Evolutionary conservation across 257 asterid genomes (phyloP), one percentile per base, ranked within the genome.

Genomic region (Solanum corneliomulleri): DNA sequence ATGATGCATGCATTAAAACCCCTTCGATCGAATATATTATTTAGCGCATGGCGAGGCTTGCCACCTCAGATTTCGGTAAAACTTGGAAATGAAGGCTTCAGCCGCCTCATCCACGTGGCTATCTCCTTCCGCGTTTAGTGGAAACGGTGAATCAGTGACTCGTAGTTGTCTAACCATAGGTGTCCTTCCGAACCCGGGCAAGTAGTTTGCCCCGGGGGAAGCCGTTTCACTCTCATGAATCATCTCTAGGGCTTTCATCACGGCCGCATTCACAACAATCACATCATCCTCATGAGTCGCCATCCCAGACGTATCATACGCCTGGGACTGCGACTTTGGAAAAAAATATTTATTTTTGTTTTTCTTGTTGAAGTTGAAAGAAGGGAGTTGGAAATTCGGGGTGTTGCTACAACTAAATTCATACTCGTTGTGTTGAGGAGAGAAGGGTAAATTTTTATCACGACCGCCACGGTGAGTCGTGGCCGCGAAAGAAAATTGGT

Each of bases 361-460:
- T 90, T 20, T 18, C 5, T 92, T 93, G 89, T 69, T 86, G 86
- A 91, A 81, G 81, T 90, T 88, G 77, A 93, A 91, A 27, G 94
- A 91, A 33, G 94, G 94, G 60, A 91, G 88, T 64, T 66, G 90
- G 89, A 90, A 90, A 77, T 44, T 75, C 2, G 97, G 99, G 90
- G 93, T 96, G 92, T 89, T 89, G 35, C 95, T 90, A 94, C 97
- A 96, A 91, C 98, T 96, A 91, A 94, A 95, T 91, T 96, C 99
- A 89, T 94, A 93, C 9, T 93, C 95, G 23, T 80, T 45, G 44
- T 5, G 44, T 3, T 90, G 29, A 35, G 89, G 78, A 86, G 37
- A 13, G 89, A 86, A 86, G 78, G 15, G 91, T 84, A 45, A 82
- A 83, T 18, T 82, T 12, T 90, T 58, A 80, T 89, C 93, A 87